Conservation (phyloP, 208 protist species). For the Leishmania braziliensis region DNA sequence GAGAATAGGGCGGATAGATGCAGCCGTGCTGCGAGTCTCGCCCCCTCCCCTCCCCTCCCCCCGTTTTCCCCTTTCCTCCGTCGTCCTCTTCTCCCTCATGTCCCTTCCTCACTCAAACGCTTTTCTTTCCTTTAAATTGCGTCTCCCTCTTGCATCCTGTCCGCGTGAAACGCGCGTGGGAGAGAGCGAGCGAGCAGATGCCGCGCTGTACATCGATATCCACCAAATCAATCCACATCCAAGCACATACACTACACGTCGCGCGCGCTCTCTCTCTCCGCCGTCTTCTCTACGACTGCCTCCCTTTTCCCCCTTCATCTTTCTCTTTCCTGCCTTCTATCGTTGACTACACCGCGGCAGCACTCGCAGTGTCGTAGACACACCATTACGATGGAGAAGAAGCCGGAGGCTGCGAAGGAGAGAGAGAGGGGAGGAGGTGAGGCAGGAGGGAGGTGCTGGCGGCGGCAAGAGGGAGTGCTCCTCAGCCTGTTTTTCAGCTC, state of each 20-base stretch:
- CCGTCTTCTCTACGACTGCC: not conserved
- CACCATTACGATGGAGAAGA: not conserved
- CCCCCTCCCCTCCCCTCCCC: not conserved
- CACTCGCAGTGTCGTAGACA: not conserved
- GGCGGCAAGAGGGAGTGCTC: too few species aligned
- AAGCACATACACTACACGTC: not conserved
- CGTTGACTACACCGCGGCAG: not conserved
- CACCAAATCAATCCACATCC: not conserved
- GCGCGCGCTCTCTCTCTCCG: not conserved
- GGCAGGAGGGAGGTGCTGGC: too few species aligned
- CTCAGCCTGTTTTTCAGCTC: too few species aligned
- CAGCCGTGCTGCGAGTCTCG: not conserved
- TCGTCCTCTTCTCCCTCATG: too few species aligned
- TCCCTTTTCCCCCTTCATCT: not conserved
- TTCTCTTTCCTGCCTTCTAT: not conserved
- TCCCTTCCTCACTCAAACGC: not conserved
- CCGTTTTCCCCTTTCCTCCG: not conserved
- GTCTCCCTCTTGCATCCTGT: not conserved
- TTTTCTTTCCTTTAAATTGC: not conserved
- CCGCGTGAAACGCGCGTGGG: not conserved
- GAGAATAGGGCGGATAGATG: not conserved
- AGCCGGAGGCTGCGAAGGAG: not conserved
- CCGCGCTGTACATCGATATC: not conserved
- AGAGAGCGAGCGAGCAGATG: not conserved
- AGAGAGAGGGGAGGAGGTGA: not conserved